Evolutionary conservation across 352 stramenopile genomes (phyloP), one percentile per base, ranked within the genome.

Genomic region (Pythium inflatum): DNA sequence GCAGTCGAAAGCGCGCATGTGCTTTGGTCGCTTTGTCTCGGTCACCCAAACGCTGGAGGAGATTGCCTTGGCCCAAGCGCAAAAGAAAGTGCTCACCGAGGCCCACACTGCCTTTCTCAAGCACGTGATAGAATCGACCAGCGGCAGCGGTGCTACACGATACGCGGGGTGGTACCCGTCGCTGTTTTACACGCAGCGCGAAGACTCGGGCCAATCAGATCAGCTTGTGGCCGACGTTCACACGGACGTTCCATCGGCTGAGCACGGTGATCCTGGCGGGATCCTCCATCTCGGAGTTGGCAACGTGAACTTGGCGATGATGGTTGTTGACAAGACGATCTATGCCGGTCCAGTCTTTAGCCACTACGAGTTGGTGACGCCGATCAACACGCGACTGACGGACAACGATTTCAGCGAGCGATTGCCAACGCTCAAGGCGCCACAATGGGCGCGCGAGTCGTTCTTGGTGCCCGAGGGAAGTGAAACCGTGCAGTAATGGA

Each of bases 341-440:
- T 82, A 80, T 38, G 76, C 73, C 7, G 76, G 76, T 8, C 76
- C 76, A 2, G 62, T 82, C 36, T 80, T 82, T 40, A 77, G 66
- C 60, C 69, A 57, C 49, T 80, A 80, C 64, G 76, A 82, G 68
- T 80, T 82, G 53, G 56, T 76, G 24, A 75, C 67, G 14, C 43
- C 66, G 7, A 74, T 76, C 46, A 63, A 77, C 63, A 40, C 72
- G n/a, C 68, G 75, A 1, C 43, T 74, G 43, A 78, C 55, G 0
- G 75, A 81, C 28, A 54, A 66, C 0, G 71, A 77, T 28, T 79
- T 79, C 34, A 66, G 65, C 24, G 48, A 31, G 27, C 34, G 43
- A 43, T 22, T 80, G 5, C 3, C 31, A 5, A 41, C 54, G 30
- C 49, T 71, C 16, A 5, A 46, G 8, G 20, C 62, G 25, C 72